Percentiles rank a stretch among this genome's conserved stretches.
These are phyloP conservation scores for Candida nemodendra DNA, from an alignment of 805 yeast genomes.

Conservation along the genomic window DNA sequence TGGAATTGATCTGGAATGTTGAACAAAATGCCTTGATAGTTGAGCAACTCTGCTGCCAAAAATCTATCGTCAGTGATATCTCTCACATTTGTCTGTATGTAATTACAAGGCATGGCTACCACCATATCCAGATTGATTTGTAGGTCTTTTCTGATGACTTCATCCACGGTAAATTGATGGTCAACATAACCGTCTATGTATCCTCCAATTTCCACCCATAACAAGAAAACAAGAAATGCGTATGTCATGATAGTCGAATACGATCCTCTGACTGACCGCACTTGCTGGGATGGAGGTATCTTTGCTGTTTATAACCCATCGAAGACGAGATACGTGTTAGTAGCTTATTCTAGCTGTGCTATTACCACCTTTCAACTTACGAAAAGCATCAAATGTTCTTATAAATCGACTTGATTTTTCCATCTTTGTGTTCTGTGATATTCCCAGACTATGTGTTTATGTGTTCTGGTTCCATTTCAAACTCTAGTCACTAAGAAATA, in stretches of 20 bases:
- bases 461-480: too few species aligned
- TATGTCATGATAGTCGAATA: slow-evolving; percentile 63
- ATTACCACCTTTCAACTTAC: slow-evolving; percentile 41
- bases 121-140: slow-evolving; percentile 75
- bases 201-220: slow-evolving; percentile 85
- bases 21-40: slow-evolving; percentile 63
- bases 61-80: slow-evolving; percentile 78
- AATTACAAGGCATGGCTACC: slow-evolving; percentile 82
- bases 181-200: slow-evolving; percentile 79
- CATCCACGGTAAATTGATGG: slow-evolving; percentile 75
- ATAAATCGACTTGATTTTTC: slow-evolving; percentile 26
- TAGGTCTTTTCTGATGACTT: slow-evolving; percentile 52
- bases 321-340: slow-evolving; percentile 1
- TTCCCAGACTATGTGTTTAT: too few species aligned
- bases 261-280: slow-evolving; percentile 77
- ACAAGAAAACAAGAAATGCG: slow-evolving; percentile 59
- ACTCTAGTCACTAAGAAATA: too few species aligned
- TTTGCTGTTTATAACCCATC: slow-evolving; percentile 45
- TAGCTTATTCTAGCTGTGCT: background rate
- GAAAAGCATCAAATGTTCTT: slow-evolving; percentile 69
- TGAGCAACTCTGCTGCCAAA: slow-evolving; percentile 72
- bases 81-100: slow-evolving; percentile 67
- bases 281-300: slow-evolving; percentile 65
- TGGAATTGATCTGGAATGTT: slow-evolving; percentile 49
- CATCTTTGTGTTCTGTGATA: too few species aligned